Evolutionary conservation across 1,284 basidiomycete genomes (phyloP), one percentile per base, ranked within the genome.

Genomic region (Cryptococcus sp.): DNA sequence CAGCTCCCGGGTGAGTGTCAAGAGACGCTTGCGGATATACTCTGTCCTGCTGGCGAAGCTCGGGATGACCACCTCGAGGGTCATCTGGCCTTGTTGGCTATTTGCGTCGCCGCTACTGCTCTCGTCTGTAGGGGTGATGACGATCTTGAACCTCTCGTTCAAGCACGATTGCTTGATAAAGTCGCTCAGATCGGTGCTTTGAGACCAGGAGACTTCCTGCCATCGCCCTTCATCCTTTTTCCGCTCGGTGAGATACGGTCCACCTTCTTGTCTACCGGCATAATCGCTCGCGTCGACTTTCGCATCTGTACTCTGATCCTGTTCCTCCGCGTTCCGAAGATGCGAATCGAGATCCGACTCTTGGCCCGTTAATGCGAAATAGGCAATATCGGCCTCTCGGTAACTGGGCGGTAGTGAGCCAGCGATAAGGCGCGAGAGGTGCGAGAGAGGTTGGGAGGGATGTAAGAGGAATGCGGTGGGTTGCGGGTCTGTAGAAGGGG

Each of bases 121-220:
- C 25, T 59, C 45, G 23, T 15, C n/a, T 19, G 65, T 55, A 20
- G 69, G 67, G n/a, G 73, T 73, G 53, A 87, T 79, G 67, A 80
- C 79, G 49, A 88, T 84, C 7, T 78, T 80, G 70, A 88, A 88
- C 61, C 83, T 78, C 25, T 83, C 81, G 40, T 82, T 77, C 27
- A 83, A 79, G 6, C 85, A 85, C 6, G 84, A 84, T 67, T 86
- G 84, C 54, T 84, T 83, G 62, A 88, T 83, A 70, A 88, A 88
- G 72, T 87, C 85, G 19, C 83, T 84, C 16, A 88, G 74, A 74
- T 87, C 86, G 0, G 86, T 88, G 3, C 83, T 83, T 56, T 85
- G 84, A n/a, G 82, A 82, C 87, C 87, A 88, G 59, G 84, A 66
- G 1, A 76, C 74, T 59, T 77, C 69, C 55, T 76, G 74, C 44